Percentiles rank a stretch among this genome's conserved stretches.
Evolutionary conservation across 305 asterid species (phyloP).

Genomic region (Petunia hybrid): DNA sequence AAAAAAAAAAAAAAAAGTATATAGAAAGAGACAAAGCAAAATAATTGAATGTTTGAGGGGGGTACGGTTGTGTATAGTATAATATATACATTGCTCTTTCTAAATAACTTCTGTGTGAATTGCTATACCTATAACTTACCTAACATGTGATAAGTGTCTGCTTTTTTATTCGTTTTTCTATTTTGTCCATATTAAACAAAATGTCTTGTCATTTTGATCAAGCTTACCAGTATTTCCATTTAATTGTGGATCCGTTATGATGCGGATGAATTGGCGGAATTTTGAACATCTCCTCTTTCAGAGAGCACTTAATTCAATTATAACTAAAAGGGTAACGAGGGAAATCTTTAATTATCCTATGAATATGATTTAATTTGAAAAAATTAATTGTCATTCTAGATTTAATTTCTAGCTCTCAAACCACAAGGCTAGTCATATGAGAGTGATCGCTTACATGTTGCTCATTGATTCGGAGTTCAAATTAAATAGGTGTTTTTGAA

Average conservation of each 20-base stretch:
- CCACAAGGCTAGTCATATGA: background rate
- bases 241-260: background rate
- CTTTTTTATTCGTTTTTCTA: background rate
- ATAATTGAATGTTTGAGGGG: background rate
- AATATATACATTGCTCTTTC: background rate
- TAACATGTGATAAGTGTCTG: background rate
- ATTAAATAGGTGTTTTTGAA: background rate
- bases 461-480: background rate
- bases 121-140: slow-evolving; percentile 16
- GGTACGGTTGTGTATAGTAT: background rate
- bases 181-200: background rate
- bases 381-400: background rate
- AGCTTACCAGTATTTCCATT: background rate
- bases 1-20: too few relatives aligned
- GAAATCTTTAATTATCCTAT: too few relatives aligned
- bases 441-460: background rate
- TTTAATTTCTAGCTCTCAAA: background rate
- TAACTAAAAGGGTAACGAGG: background rate
- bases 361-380: too few relatives aligned
- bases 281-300: background rate
- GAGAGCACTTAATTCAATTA: background rate
- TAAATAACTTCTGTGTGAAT: background rate
- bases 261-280: background rate
- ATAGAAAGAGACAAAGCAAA: too few relatives aligned
- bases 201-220: slow-evolving; percentile 8